Percentiles rank a stretch among this genome's conserved stretches.
phyloP scores from a whole-genome alignment of 495 filamentous ascomycete genomes.

The Filosporella fistucella region DNA sequence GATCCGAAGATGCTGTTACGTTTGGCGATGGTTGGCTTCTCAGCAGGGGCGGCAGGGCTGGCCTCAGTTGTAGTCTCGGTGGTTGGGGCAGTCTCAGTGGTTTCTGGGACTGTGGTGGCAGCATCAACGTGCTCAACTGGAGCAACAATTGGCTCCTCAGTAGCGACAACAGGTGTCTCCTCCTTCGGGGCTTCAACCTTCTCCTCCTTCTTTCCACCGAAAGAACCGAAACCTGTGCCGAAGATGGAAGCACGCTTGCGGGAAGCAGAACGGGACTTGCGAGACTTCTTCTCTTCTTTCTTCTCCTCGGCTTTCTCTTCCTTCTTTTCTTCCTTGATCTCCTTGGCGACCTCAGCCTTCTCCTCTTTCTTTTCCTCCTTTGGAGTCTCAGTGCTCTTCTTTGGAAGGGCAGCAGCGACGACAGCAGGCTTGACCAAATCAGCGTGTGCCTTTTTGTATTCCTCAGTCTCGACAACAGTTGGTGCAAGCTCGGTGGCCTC shows the following conservation, averaged over 20 bases:
- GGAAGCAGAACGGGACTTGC: slow-evolving; percentile 66
- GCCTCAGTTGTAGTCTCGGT: slow-evolving; percentile 28
- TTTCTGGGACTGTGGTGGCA: slow-evolving; percentile 20
- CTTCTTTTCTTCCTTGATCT: slow-evolving; percentile 37
- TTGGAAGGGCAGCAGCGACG: slow-evolving; percentile 37
- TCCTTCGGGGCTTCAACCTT: slow-evolving; percentile 43
- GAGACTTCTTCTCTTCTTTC: slow-evolving; percentile 46
- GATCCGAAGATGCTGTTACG: slow-evolving; percentile 43
- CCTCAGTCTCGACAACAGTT: slow-evolving; percentile 62
- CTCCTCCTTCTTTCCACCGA: slow-evolving; percentile 64
- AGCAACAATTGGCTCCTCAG: slow-evolving; percentile 35
- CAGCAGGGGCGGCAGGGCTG: slow-evolving; percentile 26
- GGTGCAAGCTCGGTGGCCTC: slow-evolving; percentile 74
- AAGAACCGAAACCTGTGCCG: slow-evolving; percentile 60
- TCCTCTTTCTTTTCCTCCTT: slow-evolving; percentile 30
- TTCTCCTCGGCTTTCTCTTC: slow-evolving; percentile 40
- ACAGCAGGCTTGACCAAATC: slow-evolving; percentile 58
- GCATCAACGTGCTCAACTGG: slow-evolving; percentile 23
- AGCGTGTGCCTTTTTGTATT: slow-evolving; percentile 74
- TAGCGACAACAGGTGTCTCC: slow-evolving; percentile 28
- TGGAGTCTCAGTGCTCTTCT: slow-evolving; percentile 34
- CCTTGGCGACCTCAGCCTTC: slow-evolving; percentile 32
- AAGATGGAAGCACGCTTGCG: slow-evolving; percentile 87
- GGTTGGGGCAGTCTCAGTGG: slow-evolving; percentile 17
- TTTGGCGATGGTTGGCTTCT: slow-evolving; percentile 27